Evolutionary conservation across 345 rosid species (phyloP), one percentile per base, ranked within the genome.

Genomic region (Brassica cretica): DNA sequence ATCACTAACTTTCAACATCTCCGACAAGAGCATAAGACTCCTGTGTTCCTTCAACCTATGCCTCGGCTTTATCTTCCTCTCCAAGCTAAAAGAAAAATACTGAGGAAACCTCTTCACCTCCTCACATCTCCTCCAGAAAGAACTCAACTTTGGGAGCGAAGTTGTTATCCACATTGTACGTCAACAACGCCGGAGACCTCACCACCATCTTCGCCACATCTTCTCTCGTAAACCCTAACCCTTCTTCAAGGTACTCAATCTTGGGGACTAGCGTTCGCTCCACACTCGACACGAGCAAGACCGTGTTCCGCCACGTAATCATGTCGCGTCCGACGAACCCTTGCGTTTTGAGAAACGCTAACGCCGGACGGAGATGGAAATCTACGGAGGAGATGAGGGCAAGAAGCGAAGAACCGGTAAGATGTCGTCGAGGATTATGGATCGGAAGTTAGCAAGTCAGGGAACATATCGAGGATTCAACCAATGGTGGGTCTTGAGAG

Each of bases 1-100:
- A 79, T 89, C 97, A 74, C 89, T 90, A 80, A 94, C 0, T 6
- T 33, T 33, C 85, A 94, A 77, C 97, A 92, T 92, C 67, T 87
- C 84, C 10, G 87, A 81, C 84, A 94, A 72, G 0, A 92, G 89
- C 78, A 90, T 79, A 72, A 72, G 71, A 0, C 89, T 69, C 30
- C 93, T 88, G 70, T 79, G 84, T 80, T 86, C 84, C 21, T 73
- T 84, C 88, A 86, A 80, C 63, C 82, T 80, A 83, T 89, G 88
- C 64, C 98, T 84, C 0, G 96, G 96, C 83, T 81, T 90, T 53
- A 94, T 94, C 89, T 87, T 94, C 80, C 85, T 78, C 77, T 92
- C 98, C 79, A 94, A 86, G 80, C 98, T 94, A 80, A 90, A 94
- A 0, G 91, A 88, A 73, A 94, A 94, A 55, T 81, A 94, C 87